Conservation (phyloP, 257 asterid species). For the Primulina eburnea region DNA sequence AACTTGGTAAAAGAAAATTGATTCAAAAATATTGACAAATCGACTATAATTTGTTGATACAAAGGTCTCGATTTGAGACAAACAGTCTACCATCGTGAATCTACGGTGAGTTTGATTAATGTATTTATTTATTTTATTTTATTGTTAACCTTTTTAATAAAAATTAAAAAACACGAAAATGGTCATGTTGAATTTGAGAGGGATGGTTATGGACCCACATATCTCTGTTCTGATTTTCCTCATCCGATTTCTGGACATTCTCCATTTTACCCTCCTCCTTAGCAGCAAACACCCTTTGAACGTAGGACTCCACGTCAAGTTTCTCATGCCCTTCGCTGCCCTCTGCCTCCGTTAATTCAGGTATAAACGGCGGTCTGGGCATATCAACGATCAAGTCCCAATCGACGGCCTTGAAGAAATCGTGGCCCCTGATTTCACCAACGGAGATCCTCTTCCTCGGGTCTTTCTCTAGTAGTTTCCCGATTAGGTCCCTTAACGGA, state of each 20-base stretch:
- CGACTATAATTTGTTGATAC: too few species aligned
- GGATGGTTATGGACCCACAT: slow-evolving; percentile 43
- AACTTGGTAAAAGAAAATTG: too few species aligned
- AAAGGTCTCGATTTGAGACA: too few species aligned
- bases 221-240: slow-evolving; percentile 30
- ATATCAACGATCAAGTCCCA: slow-evolving; percentile 66
- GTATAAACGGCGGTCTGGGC: slow-evolving; percentile 86
- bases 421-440: slow-evolving; percentile 57
- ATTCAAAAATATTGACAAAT: too few species aligned
- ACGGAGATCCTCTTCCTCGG: slow-evolving; percentile 56
- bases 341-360: slow-evolving; percentile 47
- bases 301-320: slow-evolving; percentile 72
- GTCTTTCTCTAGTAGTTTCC: slow-evolving; percentile 73
- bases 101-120: not conserved
- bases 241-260: slow-evolving; percentile 3
- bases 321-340: slow-evolving; percentile 43
- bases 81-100: not conserved
- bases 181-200: not conserved
- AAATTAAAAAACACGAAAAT: not conserved
- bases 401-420: slow-evolving; percentile 55
- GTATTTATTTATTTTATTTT: too few species aligned
- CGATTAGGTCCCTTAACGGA: slow-evolving; percentile 76
- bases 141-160: not conserved
- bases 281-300: slow-evolving; percentile 51
- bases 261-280: slow-evolving; percentile 7